These are phyloP conservation scores for Penicillium sp. DNA, from an alignment of 2,329 filamentous ascomycete species.

Conservation along the genomic window DNA sequence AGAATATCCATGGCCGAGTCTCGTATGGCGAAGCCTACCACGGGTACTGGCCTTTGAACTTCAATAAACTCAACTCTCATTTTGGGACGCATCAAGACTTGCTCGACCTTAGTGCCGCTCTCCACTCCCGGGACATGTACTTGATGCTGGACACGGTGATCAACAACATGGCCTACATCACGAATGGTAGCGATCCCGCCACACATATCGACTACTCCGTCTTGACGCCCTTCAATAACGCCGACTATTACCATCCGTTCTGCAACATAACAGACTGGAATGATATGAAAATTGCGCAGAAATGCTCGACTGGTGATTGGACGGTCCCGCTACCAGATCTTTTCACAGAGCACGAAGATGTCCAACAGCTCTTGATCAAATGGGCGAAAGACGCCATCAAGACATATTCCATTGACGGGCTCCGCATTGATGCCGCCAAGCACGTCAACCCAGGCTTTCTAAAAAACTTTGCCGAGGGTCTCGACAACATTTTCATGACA, in stretches of 20 bases:
- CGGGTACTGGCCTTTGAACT: conserved; percentile 51
- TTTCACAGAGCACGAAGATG: conserved; percentile 43
- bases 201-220: conserved; percentile 25
- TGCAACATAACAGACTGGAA: conserved; percentile 35
- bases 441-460: conserved; percentile 47
- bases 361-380: conserved; percentile 38
- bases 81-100: conserved; percentile 51
- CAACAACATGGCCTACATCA: conserved; percentile 47
- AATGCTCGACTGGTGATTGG: conserved; percentile 27
- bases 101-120: conserved; percentile 44
- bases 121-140: conserved; percentile 51
- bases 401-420: conserved; percentile 49
- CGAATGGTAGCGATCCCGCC: conserved; percentile 26
- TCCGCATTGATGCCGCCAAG: conserved; percentile 51
- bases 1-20: conserved; percentile 38
- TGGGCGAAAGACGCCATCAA: conserved; percentile 43
- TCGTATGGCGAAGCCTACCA: conserved; percentile 50
- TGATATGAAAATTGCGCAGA: conserved; percentile 25
- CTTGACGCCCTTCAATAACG: conserved; percentile 26
- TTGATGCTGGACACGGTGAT: conserved; percentile 55
- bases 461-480: conserved; percentile 32
- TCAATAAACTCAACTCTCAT: conserved; percentile 50
- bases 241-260: conserved; percentile 33
- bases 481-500: conserved; percentile 43
- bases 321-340: conserved; percentile 50